phyloP scores from a whole-genome alignment of 805 yeast genomes.

The Sugiyamaella chiloensis region DNA sequence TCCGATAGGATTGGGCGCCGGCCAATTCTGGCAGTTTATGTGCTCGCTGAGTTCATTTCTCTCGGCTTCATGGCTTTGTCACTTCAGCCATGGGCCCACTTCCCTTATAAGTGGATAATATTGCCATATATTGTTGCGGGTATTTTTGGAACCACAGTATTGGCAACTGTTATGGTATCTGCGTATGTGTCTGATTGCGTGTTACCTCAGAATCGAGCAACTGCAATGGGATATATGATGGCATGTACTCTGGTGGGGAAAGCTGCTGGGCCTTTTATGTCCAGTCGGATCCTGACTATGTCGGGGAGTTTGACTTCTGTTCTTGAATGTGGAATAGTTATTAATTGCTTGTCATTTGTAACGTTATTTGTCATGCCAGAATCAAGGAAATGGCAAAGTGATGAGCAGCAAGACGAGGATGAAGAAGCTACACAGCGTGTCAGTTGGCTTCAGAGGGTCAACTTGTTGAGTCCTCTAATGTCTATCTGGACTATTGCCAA shows the following conservation, averaged over 20 bases:
- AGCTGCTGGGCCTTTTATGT: constrained; percentile 19
- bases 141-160: constrained; percentile 12
- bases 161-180: constrained; percentile 17
- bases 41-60: constrained; percentile 14
- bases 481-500: constrained; percentile 7
- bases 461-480: constrained; percentile 4
- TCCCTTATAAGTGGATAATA: constrained; percentile 11
- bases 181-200: constrained; percentile 19
- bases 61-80: constrained; percentile 10
- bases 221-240: constrained; percentile 19
- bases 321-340: constrained; percentile 1
- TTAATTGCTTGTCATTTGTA: constrained; percentile 10
- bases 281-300: constrained; percentile 10
- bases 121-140: constrained; percentile 14
- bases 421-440: neutral
- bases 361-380: constrained; percentile 13
- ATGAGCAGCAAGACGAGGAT: neutral
- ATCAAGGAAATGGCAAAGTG: neutral
- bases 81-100: constrained; percentile 3
- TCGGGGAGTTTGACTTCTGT: neutral
- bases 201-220: constrained; percentile 14
- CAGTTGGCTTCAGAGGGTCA: neutral
- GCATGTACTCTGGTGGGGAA: constrained; percentile 19
- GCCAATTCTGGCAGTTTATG: constrained; percentile 13
- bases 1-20: constrained; percentile 19